Conservation (phyloP, 2,329 filamentous ascomycete genomes). For the Basipetospora chlamydospora region DNA sequence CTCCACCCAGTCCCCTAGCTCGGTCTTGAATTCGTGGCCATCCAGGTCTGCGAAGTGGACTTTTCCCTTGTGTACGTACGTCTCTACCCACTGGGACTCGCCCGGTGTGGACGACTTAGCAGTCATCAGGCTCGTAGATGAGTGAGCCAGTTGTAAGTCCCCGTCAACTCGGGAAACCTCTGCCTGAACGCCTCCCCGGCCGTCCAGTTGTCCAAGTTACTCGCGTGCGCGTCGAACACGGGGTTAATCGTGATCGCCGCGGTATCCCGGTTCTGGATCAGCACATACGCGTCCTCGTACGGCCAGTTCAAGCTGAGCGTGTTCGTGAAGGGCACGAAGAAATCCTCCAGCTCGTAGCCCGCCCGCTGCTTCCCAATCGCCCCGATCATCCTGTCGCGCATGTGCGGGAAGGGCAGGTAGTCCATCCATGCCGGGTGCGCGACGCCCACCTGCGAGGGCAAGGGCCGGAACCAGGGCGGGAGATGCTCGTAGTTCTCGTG, state of each 20-base stretch:
- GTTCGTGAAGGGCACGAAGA: slow-evolving; percentile 69
- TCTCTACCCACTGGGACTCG: neutral
- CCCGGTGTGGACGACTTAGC: neutral
- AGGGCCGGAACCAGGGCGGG: slow-evolving; percentile 57
- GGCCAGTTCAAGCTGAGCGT: slow-evolving; percentile 74
- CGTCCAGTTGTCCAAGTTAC: slow-evolving; percentile 67
- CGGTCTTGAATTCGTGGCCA: neutral
- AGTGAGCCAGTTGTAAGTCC: slow-evolving; percentile 4
- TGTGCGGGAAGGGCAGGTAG: slow-evolving; percentile 62
- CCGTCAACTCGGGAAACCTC: slow-evolving; percentile 39
- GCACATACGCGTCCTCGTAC: slow-evolving; percentile 56
- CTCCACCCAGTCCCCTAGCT: neutral
- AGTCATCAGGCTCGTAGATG: neutral
- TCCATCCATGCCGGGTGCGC: slow-evolving; percentile 74
- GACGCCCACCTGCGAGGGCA: slow-evolving; percentile 47
- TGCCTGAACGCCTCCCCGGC: slow-evolving; percentile 55
- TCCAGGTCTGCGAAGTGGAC: neutral
- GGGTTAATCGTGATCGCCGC: slow-evolving; percentile 70
- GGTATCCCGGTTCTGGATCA: slow-evolving; percentile 42
- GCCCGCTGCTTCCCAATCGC: slow-evolving; percentile 31
- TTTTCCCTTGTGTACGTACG: neutral
- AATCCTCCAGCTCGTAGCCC: slow-evolving; percentile 65
- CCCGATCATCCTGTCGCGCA: slow-evolving; percentile 53
- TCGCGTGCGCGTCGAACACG: slow-evolving; percentile 68
- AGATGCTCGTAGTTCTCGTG: slow-evolving; percentile 66